Evolutionary conservation across 2,329 filamentous ascomycete species (phyloP), one percentile per base, ranked within the genome.

Genomic region (Akanthomyces lecanii): DNA sequence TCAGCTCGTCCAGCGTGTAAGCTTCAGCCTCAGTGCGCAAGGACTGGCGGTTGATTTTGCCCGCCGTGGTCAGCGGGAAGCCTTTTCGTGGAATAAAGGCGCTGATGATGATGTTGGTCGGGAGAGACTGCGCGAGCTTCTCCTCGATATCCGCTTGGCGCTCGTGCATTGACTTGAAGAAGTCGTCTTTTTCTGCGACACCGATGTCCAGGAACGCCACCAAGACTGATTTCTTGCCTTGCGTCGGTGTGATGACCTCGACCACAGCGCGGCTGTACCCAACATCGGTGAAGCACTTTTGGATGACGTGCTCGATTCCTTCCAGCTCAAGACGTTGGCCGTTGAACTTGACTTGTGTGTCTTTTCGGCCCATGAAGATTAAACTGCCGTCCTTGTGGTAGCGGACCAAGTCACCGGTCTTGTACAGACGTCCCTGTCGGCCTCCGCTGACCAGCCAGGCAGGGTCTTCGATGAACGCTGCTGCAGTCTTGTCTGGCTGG

Each of bases 271-370:
- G 40, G 21, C 36, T 36, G 25, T 40, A 36, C 38, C 47, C 50
- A 2, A 23, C 48, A 47, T 23, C 40, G 21, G 33, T n/a, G 2
- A 63, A n/a, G 21, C 21, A 44, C 7, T 33, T 45, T 18, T 45
- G 51, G 14, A 68, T 58, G 40, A 64, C 57, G 18, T 65, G 53
- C 59, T 69, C 68, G 18, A 69, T 58, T 18, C 67, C 68, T 21
- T 56, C 65, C 12, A 82, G 72, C 71, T 81, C 85, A 61, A 83
- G 74, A 58, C 82, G 71, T 61, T 78, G 84, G 50, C 85, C 86
- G 33, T 79, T 76, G 18, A 86, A 70, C 69, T 85, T 86, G 54
- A 85, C 77, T 69, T 85, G 83, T 0, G 75, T 76, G 67, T 85
- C 83, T 66, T 82, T 82, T 47, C 83, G 75, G 54, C 81, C 81